A percentile compares a stretch with the other conserved stretches of the same genome.
Evolutionary conservation across 352 stramenopile species (phyloP).

Genomic region (Globisporangium abappressorium): DNA sequence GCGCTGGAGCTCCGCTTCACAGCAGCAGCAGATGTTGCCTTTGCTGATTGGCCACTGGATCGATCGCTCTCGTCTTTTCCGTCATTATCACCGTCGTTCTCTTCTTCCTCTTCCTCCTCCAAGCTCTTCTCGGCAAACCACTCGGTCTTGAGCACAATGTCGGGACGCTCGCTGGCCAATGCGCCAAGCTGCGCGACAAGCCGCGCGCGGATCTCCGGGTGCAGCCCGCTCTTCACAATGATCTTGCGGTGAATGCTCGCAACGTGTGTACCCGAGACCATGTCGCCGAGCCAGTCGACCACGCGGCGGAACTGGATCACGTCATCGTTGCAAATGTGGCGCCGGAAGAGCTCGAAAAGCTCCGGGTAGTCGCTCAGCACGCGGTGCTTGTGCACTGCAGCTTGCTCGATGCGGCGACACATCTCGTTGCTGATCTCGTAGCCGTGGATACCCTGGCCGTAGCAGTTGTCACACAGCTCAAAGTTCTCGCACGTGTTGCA

Average conservation of each 20-base stretch:
- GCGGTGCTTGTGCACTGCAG: slow-evolving; percentile 49
- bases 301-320: slow-evolving; percentile 65
- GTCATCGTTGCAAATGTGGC: slow-evolving; percentile 70
- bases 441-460: slow-evolving; percentile 59
- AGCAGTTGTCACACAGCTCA: slow-evolving; percentile 71
- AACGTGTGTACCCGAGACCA: slow-evolving; percentile 52
- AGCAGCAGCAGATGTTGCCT: background rate
- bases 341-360: slow-evolving; percentile 65
- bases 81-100: slow-evolving; percentile 15
- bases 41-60: background rate
- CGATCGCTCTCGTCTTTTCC: slow-evolving; percentile 12
- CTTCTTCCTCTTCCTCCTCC: slow-evolving; percentile 32
- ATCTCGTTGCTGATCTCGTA: slow-evolving; percentile 70
- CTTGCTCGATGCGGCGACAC: slow-evolving; percentile 60
- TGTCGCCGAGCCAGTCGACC: slow-evolving; percentile 67
- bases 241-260: slow-evolving; percentile 55
- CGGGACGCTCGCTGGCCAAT: slow-evolving; percentile 50
- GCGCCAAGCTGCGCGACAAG: slow-evolving; percentile 58
- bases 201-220: slow-evolving; percentile 70
- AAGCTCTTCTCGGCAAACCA: slow-evolving; percentile 51
- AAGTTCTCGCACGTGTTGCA: slow-evolving; percentile 72
- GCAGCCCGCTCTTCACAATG: slow-evolving; percentile 69
- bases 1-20: slow-evolving; percentile 12
- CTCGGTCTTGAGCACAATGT: slow-evolving; percentile 68
- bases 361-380: slow-evolving; percentile 54